These are phyloP conservation scores for Trichoderma guizhouense DNA, from an alignment of 2,329 filamentous ascomycete genomes.

Conservation along the genomic window DNA sequence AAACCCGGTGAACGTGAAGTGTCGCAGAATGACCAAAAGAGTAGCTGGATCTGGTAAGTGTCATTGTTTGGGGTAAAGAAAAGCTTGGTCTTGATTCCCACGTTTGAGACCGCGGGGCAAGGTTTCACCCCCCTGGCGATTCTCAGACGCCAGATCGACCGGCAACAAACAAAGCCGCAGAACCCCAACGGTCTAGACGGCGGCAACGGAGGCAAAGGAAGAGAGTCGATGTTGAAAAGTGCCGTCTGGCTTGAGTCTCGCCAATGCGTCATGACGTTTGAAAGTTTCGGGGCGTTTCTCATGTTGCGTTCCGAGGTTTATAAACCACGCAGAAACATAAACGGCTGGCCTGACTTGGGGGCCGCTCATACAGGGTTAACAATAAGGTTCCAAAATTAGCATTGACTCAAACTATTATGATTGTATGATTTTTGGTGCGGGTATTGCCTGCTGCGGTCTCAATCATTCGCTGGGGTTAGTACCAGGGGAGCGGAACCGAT, in stretches of 20 bases:
- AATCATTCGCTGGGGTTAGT: neutral
- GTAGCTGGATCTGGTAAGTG: neutral
- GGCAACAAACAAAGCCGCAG: constrained; percentile 15
- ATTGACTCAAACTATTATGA: neutral
- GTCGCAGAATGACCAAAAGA: constrained; percentile 4
- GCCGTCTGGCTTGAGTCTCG: neutral
- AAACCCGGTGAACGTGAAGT: neutral
- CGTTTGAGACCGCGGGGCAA: constrained; percentile 8
- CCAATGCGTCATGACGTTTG: constrained; percentile 1
- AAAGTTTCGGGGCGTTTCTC: neutral
- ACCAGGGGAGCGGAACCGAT: neutral
- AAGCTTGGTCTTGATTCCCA: neutral
- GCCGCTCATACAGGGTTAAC: neutral
- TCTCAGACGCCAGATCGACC: constrained; percentile 26
- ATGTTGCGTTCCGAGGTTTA: neutral
- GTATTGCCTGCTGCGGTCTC: neutral
- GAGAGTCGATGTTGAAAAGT: neutral
- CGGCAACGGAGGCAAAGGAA: neutral
- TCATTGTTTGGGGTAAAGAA: neutral
- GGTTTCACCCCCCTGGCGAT: constrained; percentile 15
- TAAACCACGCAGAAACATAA: neutral
- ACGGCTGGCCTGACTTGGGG: neutral
- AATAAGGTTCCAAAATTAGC: neutral
- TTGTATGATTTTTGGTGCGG: neutral
- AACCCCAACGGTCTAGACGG: neutral